A percentile compares a stretch with the other conserved stretches of the same genome.
These are phyloP conservation scores for Digitaria exilis DNA, from an alignment of 202 grass and related monocot species.

Conservation along the genomic window DNA sequence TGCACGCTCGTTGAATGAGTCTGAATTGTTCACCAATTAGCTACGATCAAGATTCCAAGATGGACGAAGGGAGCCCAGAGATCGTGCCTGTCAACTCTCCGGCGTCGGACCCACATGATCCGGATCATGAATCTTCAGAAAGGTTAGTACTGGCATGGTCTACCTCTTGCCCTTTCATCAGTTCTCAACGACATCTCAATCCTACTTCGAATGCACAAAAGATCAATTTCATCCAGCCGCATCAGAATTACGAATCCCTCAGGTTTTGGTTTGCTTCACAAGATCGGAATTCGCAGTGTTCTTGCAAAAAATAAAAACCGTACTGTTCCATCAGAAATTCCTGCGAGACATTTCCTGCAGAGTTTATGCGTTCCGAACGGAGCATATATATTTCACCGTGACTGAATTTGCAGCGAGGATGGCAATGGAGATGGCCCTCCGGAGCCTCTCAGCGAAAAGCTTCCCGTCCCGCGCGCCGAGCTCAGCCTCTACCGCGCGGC, in stretches of 20 bases:
- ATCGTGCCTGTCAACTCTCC: constrained; percentile 28
- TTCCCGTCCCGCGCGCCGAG: constrained; percentile 17
- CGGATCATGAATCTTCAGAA: constrained; percentile 22
- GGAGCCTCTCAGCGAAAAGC: constrained; percentile 35
- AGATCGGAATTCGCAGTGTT: too few relatives aligned
- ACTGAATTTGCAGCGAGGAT: constrained; percentile 21
- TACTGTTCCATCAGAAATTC: too few relatives aligned
- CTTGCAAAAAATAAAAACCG: too few relatives aligned
- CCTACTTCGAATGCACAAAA: neutral
- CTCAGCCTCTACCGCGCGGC: constrained; percentile 49
- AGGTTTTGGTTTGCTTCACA: neutral
- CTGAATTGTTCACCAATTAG: neutral
- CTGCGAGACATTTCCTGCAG: too few relatives aligned
- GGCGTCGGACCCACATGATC: neutral
- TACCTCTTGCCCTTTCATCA: neutral
- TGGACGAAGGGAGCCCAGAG: constrained; percentile 34
- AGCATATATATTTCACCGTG: neutral
- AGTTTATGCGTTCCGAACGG: too few relatives aligned
- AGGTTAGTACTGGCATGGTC: neutral
- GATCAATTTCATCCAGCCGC: neutral
- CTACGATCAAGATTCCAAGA: neutral
- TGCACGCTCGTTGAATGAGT: neutral
- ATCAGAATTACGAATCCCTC: too few relatives aligned
- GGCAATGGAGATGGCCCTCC: neutral
- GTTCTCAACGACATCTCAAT: neutral